Percentiles rank a stretch among this genome's conserved stretches.
Evolutionary conservation across 495 filamentous ascomycete species (phyloP).

Genomic region (Venustampulla echinocandica): DNA sequence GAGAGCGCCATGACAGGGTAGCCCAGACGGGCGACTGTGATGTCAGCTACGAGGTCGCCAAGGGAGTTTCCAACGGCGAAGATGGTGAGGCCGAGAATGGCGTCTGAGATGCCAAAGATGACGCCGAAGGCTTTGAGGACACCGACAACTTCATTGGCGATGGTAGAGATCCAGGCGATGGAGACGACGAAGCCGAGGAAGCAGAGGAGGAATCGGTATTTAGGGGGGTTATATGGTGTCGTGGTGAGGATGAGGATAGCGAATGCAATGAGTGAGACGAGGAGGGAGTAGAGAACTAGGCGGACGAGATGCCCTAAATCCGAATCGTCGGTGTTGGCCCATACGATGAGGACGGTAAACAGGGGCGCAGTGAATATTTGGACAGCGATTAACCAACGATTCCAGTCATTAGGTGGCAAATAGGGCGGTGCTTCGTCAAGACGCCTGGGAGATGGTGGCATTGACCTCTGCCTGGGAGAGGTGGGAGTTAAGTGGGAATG

Average conservation of each 20-base stretch:
- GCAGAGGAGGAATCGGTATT: constrained; percentile 67
- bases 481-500: constrained; percentile 16
- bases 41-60: constrained; percentile 88
- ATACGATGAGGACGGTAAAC: constrained; percentile 68
- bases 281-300: constrained; percentile 58
- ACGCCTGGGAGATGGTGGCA: not conserved
- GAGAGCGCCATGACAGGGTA: constrained; percentile 96
- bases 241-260: constrained; percentile 55
- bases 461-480: constrained; percentile 10
- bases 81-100: constrained; percentile 88
- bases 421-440: not conserved
- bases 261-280: constrained; percentile 59
- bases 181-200: constrained; percentile 86
- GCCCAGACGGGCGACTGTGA: constrained; percentile 85
- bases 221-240: constrained; percentile 44
- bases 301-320: constrained; percentile 40
- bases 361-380: constrained; percentile 85
- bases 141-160: constrained; percentile 93
- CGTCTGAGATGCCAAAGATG: constrained; percentile 87
- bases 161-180: constrained; percentile 92
- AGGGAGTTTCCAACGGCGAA: constrained; percentile 96
- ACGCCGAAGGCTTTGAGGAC: constrained; percentile 91
- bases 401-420: constrained; percentile 54
- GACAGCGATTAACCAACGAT: constrained; percentile 76
- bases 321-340: constrained; percentile 55